A percentile compares a stretch with the other conserved stretches of the same genome.
These are phyloP conservation scores for Jatropha multifida DNA, from an alignment of 441 rosid genomes.

Conservation along the genomic window DNA sequence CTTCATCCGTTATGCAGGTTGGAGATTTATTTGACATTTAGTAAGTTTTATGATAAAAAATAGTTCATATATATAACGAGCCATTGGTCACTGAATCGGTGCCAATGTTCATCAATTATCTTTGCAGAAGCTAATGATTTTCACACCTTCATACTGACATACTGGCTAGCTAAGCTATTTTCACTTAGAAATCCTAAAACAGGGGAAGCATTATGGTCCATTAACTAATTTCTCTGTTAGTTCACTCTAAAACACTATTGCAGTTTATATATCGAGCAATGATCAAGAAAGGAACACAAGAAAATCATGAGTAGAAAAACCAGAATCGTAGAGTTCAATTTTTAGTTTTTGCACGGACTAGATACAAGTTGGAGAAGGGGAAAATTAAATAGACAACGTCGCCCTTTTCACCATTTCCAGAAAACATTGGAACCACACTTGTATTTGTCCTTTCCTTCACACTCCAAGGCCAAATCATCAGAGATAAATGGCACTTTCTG, in stretches of 20 bases:
- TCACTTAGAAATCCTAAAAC: no score
- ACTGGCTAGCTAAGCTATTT: no score
- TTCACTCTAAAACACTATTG: background rate
- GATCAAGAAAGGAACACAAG: background rate
- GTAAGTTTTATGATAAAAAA: no score
- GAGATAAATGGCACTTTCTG: conserved; percentile 90
- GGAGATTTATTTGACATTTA: no score
- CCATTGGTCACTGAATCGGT: no score
- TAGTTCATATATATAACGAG: no score
- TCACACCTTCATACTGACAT: no score
- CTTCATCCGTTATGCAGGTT: no score
- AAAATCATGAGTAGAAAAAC: background rate
- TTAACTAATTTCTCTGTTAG: background rate
- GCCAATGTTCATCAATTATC: no score
- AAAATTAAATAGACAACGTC: background rate
- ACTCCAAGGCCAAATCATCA: conserved; percentile 78
- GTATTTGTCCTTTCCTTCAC: conserved; percentile 91
- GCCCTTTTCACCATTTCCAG: conserved; percentile 86
- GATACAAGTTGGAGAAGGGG: conserved; percentile 28
- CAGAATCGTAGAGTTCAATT: conserved; percentile 11
- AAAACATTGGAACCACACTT: conserved; percentile 97
- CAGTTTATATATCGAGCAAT: background rate
- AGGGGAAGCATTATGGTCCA: no score
- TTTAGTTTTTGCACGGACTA: conserved; percentile 20
- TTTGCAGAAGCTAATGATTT: no score